Base-by-base conservation (phyloP, 805 yeast species). In the Novakomyces olei region DNA sequence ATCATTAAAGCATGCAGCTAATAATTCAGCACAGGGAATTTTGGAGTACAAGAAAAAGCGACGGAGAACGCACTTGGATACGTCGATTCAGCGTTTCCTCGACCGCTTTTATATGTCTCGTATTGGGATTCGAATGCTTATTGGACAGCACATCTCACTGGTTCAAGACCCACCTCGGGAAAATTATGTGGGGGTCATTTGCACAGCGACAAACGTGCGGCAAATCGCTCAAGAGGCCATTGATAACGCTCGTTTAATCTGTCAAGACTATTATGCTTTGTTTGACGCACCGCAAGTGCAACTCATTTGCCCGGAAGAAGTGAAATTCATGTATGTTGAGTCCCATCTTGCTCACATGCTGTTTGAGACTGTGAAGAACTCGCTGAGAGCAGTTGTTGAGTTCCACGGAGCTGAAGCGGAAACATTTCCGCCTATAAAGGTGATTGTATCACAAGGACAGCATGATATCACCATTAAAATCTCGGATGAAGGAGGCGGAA, bases 401-500 rank as follows among this genome's bases (percentile, higher is more conserved):
- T 70, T 69, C 39, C 77, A 73, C 39, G 63, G 74, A 24, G 67
- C 67, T 14, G 60, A 61, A 39, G 81, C 75, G 41, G 62, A 77
- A 39, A 59, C 63, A 35, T 79, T 71, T 48, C 92, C 93, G 0
- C 77, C 91, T 1, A 72, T 81, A 27, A 80, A 78, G 53, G 72
- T 81, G 16, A 76, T 81, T 33, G 81, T 80, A 19, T 78, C 83
- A 7, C 78, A 79, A 47, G 94, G 94, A 10, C 67, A 70, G 29
- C 92, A 80, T 48, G 94, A 81, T 45, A 79, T 81, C 42, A 80
- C 93, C 6, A 73, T 80, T 43, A 81, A 81, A 51, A 72, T 80
- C 39, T 72, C 83, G 19, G 94, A 80, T 49, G 92, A 80, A 54
- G 94, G 94, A 24, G 94, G 93, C 19, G 94, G 93, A 15, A 79